Evolutionary conservation across 1,284 basidiomycete genomes (phyloP).

Genomic region (Laetiporus sulphureus): DNA sequence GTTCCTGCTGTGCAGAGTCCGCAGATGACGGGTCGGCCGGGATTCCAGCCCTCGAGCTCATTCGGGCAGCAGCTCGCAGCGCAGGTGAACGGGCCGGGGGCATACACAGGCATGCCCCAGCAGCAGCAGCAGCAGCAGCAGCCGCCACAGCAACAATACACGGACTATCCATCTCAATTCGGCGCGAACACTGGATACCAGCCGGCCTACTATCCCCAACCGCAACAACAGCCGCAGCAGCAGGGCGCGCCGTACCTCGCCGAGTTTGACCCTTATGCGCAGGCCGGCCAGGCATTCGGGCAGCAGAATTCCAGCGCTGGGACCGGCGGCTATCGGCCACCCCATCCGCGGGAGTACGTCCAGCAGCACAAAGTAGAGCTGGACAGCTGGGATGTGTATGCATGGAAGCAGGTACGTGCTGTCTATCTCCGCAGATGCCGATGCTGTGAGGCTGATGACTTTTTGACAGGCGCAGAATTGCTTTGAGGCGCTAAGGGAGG

Average conservation of each 20-base stretch:
- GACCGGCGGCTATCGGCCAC: constrained; percentile 11
- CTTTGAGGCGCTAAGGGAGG: constrained; percentile 28
- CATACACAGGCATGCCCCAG: constrained; percentile 12
- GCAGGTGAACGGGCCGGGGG: constrained; percentile 18
- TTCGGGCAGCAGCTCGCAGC: constrained; percentile 29
- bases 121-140: constrained; percentile 18
- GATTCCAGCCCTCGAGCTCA: constrained; percentile 26
- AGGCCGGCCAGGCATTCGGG: constrained; percentile 3
- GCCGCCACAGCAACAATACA: constrained; percentile 18
- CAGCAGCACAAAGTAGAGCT: constrained; percentile 30
- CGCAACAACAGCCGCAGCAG: constrained; percentile 15
- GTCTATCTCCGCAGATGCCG: background rate
- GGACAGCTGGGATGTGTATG: constrained; percentile 30
- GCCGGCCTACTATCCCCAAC: constrained; percentile 16
- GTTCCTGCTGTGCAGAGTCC: constrained; percentile 9
- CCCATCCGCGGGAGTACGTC: constrained; percentile 32
- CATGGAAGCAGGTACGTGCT: constrained; percentile 30
- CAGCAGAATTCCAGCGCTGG: background rate
- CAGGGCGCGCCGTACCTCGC: constrained; percentile 22
- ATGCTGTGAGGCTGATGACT: background rate
- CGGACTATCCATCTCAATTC: constrained; percentile 20
- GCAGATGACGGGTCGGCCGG: constrained; percentile 20
- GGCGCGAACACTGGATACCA: constrained; percentile 21
- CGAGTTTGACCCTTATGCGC: constrained; percentile 31
- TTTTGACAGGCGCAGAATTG: constrained; percentile 22